phyloP scores from a whole-genome alignment of 2,329 filamentous ascomycete genomes.

The Beauveria sp. region DNA sequence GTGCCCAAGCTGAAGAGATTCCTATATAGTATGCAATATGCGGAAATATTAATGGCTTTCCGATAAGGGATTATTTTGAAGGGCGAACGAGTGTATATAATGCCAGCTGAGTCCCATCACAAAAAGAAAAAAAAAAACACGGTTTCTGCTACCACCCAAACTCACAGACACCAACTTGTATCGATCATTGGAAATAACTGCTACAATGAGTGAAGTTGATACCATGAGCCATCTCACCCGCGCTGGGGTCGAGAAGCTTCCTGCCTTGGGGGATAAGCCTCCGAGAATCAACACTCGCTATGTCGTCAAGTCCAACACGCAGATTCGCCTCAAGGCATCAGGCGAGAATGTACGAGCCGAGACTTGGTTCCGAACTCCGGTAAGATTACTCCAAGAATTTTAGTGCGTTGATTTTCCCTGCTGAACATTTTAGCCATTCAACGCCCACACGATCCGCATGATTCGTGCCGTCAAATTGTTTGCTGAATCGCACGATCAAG shows the following conservation, averaged over 20 bases:
- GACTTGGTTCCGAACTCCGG: background rate
- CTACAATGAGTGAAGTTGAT: background rate
- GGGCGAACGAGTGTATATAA: background rate
- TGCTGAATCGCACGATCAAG: constrained; percentile 14
- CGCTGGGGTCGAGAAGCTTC: background rate
- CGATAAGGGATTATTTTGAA: too few relatives aligned
- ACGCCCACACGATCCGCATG: background rate
- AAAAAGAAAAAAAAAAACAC: background rate
- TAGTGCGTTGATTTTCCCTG: too few relatives aligned
- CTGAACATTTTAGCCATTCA: background rate
- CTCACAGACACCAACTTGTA: background rate
- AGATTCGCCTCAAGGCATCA: background rate
- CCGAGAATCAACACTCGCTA: background rate
- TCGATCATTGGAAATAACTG: background rate
- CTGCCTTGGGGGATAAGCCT: background rate
- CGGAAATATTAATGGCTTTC: too few relatives aligned
- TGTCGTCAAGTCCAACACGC: background rate
- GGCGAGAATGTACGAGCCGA: background rate
- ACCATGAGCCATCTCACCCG: background rate
- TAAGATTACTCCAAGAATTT: background rate
- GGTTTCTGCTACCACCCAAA: too few relatives aligned
- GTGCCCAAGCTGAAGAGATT: background rate
- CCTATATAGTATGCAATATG: background rate
- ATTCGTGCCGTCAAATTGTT: constrained; percentile 6
- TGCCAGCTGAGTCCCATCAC: background rate